A percentile compares a stretch with the other conserved stretches of the same genome.
Evolutionary conservation across 352 stramenopile genomes (phyloP).

Genomic region (Phytopythium oedochilum): DNA sequence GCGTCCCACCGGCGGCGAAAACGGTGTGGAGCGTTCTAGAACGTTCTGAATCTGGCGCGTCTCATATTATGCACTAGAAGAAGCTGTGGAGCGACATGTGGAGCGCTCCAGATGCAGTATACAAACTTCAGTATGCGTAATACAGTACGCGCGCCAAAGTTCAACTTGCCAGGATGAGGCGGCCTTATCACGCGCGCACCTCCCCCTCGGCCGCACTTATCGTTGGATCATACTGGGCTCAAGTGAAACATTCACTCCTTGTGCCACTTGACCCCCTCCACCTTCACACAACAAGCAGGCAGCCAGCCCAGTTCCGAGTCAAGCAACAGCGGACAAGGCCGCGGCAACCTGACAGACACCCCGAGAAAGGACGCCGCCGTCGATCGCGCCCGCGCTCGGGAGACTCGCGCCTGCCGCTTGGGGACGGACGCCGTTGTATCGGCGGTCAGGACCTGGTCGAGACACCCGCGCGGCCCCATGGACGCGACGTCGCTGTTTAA

Average conservation of each 20-base stretch:
- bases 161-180: slow-evolving; percentile 29
- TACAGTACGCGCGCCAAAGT: slow-evolving; percentile 10
- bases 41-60: not conserved
- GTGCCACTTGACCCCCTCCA: not conserved
- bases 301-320: not conserved
- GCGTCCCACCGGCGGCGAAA: not conserved
- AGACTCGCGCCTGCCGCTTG: not conserved
- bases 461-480: not conserved
- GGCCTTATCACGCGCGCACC: slow-evolving; percentile 17
- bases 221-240: slow-evolving; percentile 4
- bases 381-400: not conserved
- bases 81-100: not conserved
- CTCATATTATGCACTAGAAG: not conserved
- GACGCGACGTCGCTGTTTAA: slow-evolving; percentile 10
- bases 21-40: slow-evolving; percentile 2
- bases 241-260: not conserved
- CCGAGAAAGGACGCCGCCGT: not conserved
- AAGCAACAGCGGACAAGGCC: not conserved
- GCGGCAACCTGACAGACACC: not conserved
- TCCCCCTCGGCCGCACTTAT: not conserved
- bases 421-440: not conserved
- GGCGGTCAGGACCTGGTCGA: not conserved
- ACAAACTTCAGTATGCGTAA: slow-evolving; percentile 6
- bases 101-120: slow-evolving; percentile 1
- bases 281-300: not conserved